These are phyloP conservation scores for Verticillium klebahnii DNA, from an alignment of 2,329 filamentous ascomycete genomes.

Conservation along the genomic window DNA sequence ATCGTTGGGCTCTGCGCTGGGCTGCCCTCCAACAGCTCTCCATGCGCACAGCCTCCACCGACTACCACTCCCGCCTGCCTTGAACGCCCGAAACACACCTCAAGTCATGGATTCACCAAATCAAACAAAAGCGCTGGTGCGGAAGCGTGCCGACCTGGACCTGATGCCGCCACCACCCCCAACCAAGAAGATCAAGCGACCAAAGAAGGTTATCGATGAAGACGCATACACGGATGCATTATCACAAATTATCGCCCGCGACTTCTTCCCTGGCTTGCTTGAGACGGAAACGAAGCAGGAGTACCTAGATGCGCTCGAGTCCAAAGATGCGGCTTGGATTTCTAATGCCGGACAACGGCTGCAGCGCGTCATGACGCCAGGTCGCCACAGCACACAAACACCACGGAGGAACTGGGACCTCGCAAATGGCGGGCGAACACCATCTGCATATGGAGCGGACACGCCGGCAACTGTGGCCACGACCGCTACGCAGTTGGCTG, in stretches of 20 bases:
- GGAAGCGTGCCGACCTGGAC: constrained; percentile 62
- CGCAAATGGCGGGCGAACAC: constrained; percentile 46
- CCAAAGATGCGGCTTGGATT: constrained; percentile 82
- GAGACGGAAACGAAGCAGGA: constrained; percentile 86
- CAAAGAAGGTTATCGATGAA: constrained; percentile 83
- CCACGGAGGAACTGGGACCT: constrained; percentile 21
- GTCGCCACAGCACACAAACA: constrained; percentile 30
- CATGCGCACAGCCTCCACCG: background rate
- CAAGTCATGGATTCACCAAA: constrained; percentile 30
- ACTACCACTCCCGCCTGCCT: background rate
- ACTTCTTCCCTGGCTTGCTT: constrained; percentile 91
- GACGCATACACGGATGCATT: constrained; percentile 87
- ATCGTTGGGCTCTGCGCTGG: background rate
- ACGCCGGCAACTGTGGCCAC: constrained; percentile 61
- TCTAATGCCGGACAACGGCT: constrained; percentile 69
- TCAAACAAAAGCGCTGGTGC: constrained; percentile 55
- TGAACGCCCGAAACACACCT: background rate
- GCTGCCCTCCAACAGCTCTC: background rate
- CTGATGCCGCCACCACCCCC: constrained; percentile 86
- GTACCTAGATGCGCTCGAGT: constrained; percentile 86
- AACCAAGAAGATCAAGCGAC: constrained; percentile 86
- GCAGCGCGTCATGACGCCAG: constrained; percentile 77
- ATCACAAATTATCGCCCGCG: constrained; percentile 89
- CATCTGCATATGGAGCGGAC: constrained; percentile 63
- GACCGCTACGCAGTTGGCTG: constrained; percentile 28